These are phyloP conservation scores for Penicillium sp. DNA, from an alignment of 2,329 filamentous ascomycete species.

Conservation along the genomic window DNA sequence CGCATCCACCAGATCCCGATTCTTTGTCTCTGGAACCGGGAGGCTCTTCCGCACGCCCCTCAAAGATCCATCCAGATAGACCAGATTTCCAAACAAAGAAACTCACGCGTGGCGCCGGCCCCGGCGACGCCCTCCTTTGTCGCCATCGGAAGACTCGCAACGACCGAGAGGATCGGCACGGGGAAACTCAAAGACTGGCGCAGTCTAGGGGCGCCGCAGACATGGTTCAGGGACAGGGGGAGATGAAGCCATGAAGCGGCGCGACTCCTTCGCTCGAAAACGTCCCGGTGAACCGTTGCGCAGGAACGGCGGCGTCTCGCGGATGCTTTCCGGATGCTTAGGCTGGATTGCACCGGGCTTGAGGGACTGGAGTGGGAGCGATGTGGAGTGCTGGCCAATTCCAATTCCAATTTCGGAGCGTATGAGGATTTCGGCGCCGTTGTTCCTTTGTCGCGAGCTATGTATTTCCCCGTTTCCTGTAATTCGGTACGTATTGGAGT, in stretches of 20 bases:
- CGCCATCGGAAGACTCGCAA: constrained; percentile 1
- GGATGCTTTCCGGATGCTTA: constrained; percentile 12
- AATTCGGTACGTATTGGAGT: no score
- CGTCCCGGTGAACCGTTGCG: constrained; percentile 18
- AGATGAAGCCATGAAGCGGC: constrained; percentile 6
- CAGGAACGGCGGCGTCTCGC: constrained; percentile 13
- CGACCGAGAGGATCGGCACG: constrained; percentile 3
- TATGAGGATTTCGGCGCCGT: no score
- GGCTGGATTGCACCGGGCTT: no score
- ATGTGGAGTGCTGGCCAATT: no score
- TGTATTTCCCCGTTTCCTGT: no score
- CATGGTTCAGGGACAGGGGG: constrained; percentile 11
- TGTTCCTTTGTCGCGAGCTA: no score
- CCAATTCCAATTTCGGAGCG: no score
- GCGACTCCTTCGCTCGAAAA: constrained; percentile 7
- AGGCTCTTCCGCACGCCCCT: constrained; percentile 13
- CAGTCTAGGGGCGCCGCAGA: constrained; percentile 13
- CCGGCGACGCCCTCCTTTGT: background rate
- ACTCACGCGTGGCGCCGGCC: background rate
- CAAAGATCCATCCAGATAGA: no score
- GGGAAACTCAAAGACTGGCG: constrained; percentile 1
- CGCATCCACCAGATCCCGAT: constrained; percentile 13
- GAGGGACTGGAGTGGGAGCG: no score
- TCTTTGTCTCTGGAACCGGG: constrained; percentile 16
- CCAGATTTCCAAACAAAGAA: background rate